phyloP scores from a whole-genome alignment of 768 basidiomycete genomes.

The Podaxis sp. region DNA sequence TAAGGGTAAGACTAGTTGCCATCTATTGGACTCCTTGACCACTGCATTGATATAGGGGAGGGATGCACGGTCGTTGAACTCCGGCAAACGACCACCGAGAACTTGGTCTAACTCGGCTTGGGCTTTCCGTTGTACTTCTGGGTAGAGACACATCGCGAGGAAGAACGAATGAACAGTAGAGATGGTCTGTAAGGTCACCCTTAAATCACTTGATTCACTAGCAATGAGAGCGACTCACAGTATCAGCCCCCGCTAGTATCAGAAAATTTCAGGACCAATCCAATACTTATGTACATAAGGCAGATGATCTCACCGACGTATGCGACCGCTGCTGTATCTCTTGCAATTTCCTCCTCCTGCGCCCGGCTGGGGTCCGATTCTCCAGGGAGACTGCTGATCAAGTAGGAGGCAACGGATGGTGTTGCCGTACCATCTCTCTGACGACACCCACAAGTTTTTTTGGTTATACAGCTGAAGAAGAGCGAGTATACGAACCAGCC shows the following conservation, averaged over 20 bases:
- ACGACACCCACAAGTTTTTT: neutral
- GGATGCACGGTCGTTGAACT: constrained; percentile 27
- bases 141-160: constrained; percentile 35
- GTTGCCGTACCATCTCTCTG: neutral
- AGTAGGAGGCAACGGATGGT: constrained; percentile 7
- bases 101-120: constrained; percentile 39
- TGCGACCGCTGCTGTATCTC: constrained; percentile 25
- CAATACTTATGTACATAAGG: no score
- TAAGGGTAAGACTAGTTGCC: constrained; percentile 31
- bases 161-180: constrained; percentile 32
- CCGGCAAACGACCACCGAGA: constrained; percentile 35
- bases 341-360: constrained; percentile 21
- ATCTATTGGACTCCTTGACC: constrained; percentile 35
- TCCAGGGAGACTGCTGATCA: constrained; percentile 8
- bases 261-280: no score
- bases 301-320: constrained; percentile 24
- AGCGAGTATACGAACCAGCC: constrained; percentile 28
- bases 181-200: constrained; percentile 23
- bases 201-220: no score
- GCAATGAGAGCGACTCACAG: no score
- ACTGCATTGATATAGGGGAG: constrained; percentile 36
- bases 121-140: constrained; percentile 32
- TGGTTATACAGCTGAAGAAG: neutral
- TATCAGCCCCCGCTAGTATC: no score
- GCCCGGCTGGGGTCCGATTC: neutral